phyloP scores from a whole-genome alignment of 1,284 basidiomycete species.

The Sporisorium iseilematis-ciliati region DNA sequence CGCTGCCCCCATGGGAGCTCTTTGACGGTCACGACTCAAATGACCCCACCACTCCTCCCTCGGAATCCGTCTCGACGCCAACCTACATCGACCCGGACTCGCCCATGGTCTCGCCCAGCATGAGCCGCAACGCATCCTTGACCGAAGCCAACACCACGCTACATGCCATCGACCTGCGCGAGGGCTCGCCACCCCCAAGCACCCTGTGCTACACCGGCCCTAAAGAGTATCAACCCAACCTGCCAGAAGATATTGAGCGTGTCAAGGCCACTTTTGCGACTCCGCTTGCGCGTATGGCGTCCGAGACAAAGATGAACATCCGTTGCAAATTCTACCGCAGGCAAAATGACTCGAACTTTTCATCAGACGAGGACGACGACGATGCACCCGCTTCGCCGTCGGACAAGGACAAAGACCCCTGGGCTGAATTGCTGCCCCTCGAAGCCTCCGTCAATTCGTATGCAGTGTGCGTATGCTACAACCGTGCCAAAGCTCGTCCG shows the following conservation, averaged over 20 bases:
- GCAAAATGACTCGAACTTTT: neutral
- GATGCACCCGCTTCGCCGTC: neutral
- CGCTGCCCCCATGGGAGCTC: constrained; percentile 22
- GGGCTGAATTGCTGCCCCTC: constrained; percentile 32
- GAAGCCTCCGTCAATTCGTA: constrained; percentile 27
- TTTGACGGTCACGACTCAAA: constrained; percentile 13
- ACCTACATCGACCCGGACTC: constrained; percentile 27
- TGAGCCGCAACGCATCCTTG: constrained; percentile 35
- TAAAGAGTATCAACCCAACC: constrained; percentile 18
- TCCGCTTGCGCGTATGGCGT: constrained; percentile 24
- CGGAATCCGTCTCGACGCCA: constrained; percentile 23
- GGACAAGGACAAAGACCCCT: constrained; percentile 22
- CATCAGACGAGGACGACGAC: constrained; percentile 22
- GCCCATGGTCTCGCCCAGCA: constrained; percentile 33
- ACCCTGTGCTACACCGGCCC: constrained; percentile 28
- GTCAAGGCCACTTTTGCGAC: constrained; percentile 30
- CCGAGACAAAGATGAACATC: constrained; percentile 37
- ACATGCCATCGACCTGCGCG: constrained; percentile 25
- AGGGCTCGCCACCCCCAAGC: constrained; percentile 38
- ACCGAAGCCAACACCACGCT: constrained; percentile 2
- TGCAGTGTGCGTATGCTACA: constrained; percentile 40
- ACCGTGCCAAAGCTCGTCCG: constrained; percentile 37
- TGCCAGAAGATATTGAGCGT: constrained; percentile 25
- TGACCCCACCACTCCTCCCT: constrained; percentile 33
- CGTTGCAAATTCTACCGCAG: constrained; percentile 38